These are phyloP conservation scores for Malus fusca DNA, from an alignment of 306 rosid species.

Conservation along the genomic window DNA sequence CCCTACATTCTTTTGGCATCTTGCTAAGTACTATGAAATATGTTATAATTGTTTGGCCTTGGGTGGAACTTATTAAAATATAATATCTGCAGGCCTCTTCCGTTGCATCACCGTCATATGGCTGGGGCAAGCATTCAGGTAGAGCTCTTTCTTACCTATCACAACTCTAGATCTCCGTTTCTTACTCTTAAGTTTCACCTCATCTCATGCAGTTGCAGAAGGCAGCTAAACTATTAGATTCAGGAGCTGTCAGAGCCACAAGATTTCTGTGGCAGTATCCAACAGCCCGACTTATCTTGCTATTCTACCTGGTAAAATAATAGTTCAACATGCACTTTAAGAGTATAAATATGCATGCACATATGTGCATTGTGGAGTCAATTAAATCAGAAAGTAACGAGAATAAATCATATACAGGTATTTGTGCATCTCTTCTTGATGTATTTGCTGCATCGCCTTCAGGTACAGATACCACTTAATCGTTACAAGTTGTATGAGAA, in stretches of 20 bases:
- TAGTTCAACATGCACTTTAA: background rate
- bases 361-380: slow-evolving; percentile 6
- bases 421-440: slow-evolving; percentile 96
- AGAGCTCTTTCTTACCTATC: slow-evolving; percentile 5
- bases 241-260: slow-evolving; percentile 96
- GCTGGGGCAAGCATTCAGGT: slow-evolving; percentile 87
- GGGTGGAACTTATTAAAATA: slow-evolving; percentile 4
- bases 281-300: slow-evolving; percentile 67
- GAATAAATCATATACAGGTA: slow-evolving; percentile 50
- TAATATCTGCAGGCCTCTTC: slow-evolving; percentile 66
- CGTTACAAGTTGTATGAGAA: background rate
- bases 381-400: slow-evolving; percentile 22
- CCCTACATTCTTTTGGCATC: background rate
- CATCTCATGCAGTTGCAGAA: slow-evolving; percentile 64
- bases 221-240: slow-evolving; percentile 82
- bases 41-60: background rate
- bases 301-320: slow-evolving; percentile 76
- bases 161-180: slow-evolving; percentile 1
- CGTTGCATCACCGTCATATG: slow-evolving; percentile 89
- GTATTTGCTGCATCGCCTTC: slow-evolving; percentile 91
- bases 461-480: slow-evolving; percentile 40
- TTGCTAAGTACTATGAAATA: background rate
- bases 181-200: slow-evolving; percentile 13
- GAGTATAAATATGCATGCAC: background rate
- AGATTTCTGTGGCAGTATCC: slow-evolving; percentile 98